Percentiles rank a stretch among this genome's conserved stretches.
phyloP scores from a whole-genome alignment of 1,284 basidiomycete species.

The Cystobasidium pallidum region DNA sequence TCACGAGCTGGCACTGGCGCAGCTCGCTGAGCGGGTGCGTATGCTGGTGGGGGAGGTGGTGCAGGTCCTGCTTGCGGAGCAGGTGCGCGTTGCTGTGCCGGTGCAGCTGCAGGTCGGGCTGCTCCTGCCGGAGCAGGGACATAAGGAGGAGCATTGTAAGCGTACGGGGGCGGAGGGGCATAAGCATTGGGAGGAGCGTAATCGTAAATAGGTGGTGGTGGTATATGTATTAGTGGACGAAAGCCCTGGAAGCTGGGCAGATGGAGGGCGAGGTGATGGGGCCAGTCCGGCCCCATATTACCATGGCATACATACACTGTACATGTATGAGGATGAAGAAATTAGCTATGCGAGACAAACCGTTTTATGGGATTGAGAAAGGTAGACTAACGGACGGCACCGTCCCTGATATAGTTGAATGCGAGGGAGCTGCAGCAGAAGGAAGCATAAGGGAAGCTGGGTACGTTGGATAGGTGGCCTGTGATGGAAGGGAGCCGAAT shows the following conservation, averaged over 20 bases:
- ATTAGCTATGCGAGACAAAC: background rate
- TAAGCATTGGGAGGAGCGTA: no score
- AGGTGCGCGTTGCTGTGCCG: no score
- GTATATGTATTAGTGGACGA: no score
- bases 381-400: constrained; percentile 30
- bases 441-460: background rate
- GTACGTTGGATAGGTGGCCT: background rate
- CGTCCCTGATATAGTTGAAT: constrained; percentile 35
- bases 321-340: background rate
- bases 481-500: background rate
- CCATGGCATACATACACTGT: constrained; percentile 43
- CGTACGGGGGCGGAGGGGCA: no score
- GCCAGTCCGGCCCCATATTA: constrained; percentile 20
- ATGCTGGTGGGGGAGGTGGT: no score
- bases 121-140: no score
- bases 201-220: no score
- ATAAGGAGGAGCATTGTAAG: no score
- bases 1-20: no score
- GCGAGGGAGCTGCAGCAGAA: constrained; percentile 16
- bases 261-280: constrained; percentile 35
- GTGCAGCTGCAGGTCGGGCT: no score
- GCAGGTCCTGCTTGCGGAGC: no score
- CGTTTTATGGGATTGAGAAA: background rate
- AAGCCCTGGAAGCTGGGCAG: constrained; percentile 24
- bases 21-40: no score